These are phyloP conservation scores for Klebsormidium nitens DNA, from an alignment of 139 green algal species.

Conservation along the genomic window DNA sequence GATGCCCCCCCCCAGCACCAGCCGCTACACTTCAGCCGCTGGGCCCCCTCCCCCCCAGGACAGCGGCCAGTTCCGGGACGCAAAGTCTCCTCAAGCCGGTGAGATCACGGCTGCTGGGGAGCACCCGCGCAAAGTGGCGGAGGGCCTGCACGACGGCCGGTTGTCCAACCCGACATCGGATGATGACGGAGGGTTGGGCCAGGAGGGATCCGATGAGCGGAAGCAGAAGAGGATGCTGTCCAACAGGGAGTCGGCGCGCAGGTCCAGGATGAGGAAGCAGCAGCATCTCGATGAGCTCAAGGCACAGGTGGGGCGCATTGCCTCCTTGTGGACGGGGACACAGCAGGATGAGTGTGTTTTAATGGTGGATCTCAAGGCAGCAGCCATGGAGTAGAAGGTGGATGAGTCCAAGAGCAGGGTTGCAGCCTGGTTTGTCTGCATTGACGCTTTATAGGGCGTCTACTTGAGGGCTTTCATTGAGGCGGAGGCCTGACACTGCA, in stretches of 20 bases:
- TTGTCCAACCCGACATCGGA: neutral
- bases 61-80: neutral
- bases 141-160: too few relatives aligned
- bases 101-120: too few relatives aligned
- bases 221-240: constrained; percentile 22
- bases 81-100: too few relatives aligned
- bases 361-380: constrained; percentile 13
- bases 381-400: too few relatives aligned
- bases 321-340: neutral
- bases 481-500: too few relatives aligned
- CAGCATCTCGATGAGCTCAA: constrained; percentile 23
- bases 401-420: too few relatives aligned
- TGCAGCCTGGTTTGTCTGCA: too few relatives aligned
- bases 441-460: too few relatives aligned
- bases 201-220: constrained; percentile 2
- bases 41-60: neutral
- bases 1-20: too few relatives aligned
- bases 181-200: neutral
- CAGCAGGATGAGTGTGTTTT: constrained; percentile 3
- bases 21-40: too few relatives aligned
- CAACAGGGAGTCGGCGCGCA: constrained; percentile 19
- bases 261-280: constrained; percentile 20
- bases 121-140: too few relatives aligned
- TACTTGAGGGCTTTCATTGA: too few relatives aligned
- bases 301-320: neutral